Evolutionary conservation across 2,329 filamentous ascomycete species (phyloP).

Genomic region (Parascedosporium putredinis): DNA sequence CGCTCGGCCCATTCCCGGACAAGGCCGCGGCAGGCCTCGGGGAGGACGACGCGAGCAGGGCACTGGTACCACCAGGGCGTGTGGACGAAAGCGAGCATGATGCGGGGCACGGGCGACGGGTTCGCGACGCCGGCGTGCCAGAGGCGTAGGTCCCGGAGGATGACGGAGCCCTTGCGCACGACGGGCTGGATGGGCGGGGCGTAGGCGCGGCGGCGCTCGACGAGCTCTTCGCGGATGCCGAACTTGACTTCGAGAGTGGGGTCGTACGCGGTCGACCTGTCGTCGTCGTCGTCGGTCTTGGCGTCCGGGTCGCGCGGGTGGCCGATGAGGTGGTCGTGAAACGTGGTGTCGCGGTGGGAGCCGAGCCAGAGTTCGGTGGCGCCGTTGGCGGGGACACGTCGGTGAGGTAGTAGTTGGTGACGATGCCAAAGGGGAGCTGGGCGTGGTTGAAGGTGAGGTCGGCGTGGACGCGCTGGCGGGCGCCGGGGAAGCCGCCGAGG

Average conservation of each 20-base stretch:
- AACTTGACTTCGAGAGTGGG: constrained; percentile 7
- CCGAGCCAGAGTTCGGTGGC: constrained; percentile 13
- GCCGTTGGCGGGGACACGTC: constrained; percentile 12
- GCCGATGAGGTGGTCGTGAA: constrained; percentile 11
- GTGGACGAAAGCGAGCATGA: constrained; percentile 15
- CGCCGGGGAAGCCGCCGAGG: constrained; percentile 8
- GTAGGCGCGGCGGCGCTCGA: constrained; percentile 7
- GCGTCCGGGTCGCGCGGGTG: background rate
- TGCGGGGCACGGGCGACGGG: constrained; percentile 10
- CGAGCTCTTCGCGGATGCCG: constrained; percentile 9
- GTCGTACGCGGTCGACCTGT: background rate
- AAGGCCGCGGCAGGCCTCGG: constrained; percentile 4
- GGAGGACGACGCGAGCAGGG: constrained; percentile 11
- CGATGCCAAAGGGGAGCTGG: constrained; percentile 9
- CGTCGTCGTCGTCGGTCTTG: background rate
- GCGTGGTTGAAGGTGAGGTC: constrained; percentile 10
- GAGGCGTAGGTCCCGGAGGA: constrained; percentile 13
- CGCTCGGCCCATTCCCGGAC: constrained; percentile 5
- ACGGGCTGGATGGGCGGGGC: constrained; percentile 10
- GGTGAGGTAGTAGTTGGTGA: constrained; percentile 10
- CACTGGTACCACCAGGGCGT: constrained; percentile 11
- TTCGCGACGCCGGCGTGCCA: constrained; percentile 15
- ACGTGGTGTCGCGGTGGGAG: constrained; percentile 9
- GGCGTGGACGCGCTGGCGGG: constrained; percentile 9
- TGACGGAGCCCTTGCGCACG: constrained; percentile 13